A percentile compares a stretch with the other conserved stretches of the same genome.
These are phyloP conservation scores for Marchantia polymorpha DNA, from an alignment of 225 moss, liverwort and hornwort species.

Conservation along the genomic window DNA sequence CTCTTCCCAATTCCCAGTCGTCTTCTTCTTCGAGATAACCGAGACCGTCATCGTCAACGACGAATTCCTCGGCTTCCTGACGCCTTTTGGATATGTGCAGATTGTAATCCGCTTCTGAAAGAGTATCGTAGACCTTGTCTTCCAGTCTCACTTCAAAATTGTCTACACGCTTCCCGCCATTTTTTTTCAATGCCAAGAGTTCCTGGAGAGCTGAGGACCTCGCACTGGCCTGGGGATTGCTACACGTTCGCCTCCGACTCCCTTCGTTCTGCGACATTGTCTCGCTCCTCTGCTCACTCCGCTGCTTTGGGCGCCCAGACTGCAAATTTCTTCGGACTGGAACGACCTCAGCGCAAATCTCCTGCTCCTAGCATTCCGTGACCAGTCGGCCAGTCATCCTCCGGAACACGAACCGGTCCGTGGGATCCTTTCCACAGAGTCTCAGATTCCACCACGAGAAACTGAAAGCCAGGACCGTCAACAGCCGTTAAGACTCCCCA, in stretches of 20 bases:
- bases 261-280: conserved; percentile 28
- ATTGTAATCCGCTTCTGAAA: conserved; percentile 89
- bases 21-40: conserved; percentile 90
- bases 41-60: conserved; percentile 90
- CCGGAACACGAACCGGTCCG: not conserved
- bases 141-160: conserved; percentile 78
- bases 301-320: too few species aligned
- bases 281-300: not conserved
- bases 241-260: conserved; percentile 31
- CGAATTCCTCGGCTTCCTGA: conserved; percentile 82
- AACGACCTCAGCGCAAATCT: not conserved
- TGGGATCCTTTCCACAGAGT: too few species aligned
- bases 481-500: too few species aligned
- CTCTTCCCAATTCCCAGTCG: conserved; percentile 75
- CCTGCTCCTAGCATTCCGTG: not conserved
- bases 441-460: too few species aligned
- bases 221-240: conserved; percentile 43
- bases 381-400: not conserved
- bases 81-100: conserved; percentile 73
- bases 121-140: conserved; percentile 76
- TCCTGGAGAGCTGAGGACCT: conserved; percentile 79
- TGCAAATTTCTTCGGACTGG: too few species aligned
- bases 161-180: conserved; percentile 80
- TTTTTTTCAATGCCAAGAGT: conserved; percentile 65
- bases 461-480: too few species aligned